Base-by-base conservation (phyloP, 192 early-diverging fungal species). In the Linnemannia exigua region DNA sequence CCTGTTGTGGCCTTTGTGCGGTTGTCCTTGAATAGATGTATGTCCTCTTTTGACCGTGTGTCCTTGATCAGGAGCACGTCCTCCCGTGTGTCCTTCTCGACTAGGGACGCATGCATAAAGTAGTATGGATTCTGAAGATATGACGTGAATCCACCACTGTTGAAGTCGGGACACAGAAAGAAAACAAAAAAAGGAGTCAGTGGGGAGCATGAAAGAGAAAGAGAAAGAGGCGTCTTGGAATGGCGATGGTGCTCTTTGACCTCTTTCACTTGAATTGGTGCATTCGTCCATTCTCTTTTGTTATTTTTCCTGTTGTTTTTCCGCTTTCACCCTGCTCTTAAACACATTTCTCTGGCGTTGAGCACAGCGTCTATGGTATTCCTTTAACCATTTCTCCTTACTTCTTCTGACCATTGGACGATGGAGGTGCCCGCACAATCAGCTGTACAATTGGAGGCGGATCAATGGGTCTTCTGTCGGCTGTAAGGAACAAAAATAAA, bases 21-120 rank as follows among this genome's bases (percentile, higher is more conserved):
- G 52, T 94, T 95, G 86, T 99, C 98, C 75, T 94, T 93, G 17
- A 99, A 90, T 17, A 97, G 91, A 87, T 97, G 95, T 16, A 97
- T 88, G 83, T 99, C 96, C n/a, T 85, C 82, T 35, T 83, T 82
- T 9, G 96, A 96, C 79, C 97, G 96, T 31, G 94, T 95, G 80
- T 99, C 98, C 76, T 93, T 93, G 19, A 99, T 90, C n/a, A 97
- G 90, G 88, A 97, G 94, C 5, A 98, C 89, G 79, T 99, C 96
- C 79, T 96, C 93, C 63, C 95, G 94, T 67, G 92, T 92, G 46
- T 96, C 95, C 46, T 94, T 93, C 47, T 93, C 93, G 87, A 98
- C 94, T 51, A 99, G 88, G 5, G 97, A 97, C 1, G 96, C 97
- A 82, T 98, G 98, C 97, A 98, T 97, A 85, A 99, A 99, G 88